Evolutionary conservation across 1,284 basidiomycete species (phyloP).

Genomic region (Schizophyllum amplum): DNA sequence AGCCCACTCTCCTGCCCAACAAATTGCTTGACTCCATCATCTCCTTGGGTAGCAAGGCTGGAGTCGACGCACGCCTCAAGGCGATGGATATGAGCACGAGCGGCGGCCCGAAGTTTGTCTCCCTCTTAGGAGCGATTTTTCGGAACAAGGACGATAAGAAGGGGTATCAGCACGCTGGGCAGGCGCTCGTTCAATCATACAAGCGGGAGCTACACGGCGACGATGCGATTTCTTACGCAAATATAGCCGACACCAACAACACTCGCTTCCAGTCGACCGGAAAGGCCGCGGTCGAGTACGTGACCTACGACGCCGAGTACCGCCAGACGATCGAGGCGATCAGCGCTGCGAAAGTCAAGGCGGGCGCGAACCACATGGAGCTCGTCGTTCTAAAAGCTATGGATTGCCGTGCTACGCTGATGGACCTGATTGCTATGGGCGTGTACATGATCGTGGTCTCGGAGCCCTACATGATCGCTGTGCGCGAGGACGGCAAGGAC

Average conservation of each 20-base stretch:
- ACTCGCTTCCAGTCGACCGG: neutral
- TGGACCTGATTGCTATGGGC: neutral
- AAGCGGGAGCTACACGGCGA: neutral
- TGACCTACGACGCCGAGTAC: neutral
- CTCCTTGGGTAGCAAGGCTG: neutral
- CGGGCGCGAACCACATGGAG: neutral
- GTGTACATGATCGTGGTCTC: neutral
- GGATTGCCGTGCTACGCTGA: neutral
- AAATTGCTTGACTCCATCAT: constrained; percentile 1
- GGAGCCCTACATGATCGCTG: neutral
- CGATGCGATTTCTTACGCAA: neutral
- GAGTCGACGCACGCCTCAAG: neutral
- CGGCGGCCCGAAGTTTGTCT: neutral
- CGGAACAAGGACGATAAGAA: constrained; percentile 4
- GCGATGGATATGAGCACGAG: neutral
- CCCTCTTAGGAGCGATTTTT: neutral
- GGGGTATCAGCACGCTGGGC: neutral
- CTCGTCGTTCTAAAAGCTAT: neutral
- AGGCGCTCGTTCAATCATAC: neutral
- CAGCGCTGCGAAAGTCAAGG: neutral
- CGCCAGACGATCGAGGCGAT: neutral
- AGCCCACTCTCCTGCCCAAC: constrained; percentile 12
- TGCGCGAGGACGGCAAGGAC: neutral
- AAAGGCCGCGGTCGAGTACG: neutral
- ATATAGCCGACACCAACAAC: neutral